Base-by-base conservation (phyloP, 2,329 filamentous ascomycete genomes). In the Thielaviopsis musarum region DNA sequence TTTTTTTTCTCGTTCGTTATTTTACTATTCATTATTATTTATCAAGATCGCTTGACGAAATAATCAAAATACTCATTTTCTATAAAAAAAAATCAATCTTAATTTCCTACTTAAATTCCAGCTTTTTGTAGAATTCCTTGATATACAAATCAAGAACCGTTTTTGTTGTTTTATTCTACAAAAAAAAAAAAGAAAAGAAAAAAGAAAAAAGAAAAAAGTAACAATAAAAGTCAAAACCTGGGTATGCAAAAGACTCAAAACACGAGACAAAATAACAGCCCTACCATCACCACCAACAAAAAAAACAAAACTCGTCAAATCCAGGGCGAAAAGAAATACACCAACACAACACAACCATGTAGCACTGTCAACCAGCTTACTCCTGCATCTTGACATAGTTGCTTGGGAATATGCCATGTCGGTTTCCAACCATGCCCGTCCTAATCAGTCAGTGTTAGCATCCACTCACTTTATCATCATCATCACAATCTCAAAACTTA, bases 371-470 rank as follows among this genome's bases (percentile, higher is more conserved):
- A 48, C 53, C 13, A 48, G 12, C 61, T 62, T 64, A 79, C 65
- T 79, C 74, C 70, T 74, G 79, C 80, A 85, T 82, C 69, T 84
- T 82, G 64, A 85, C 82, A 63, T 85, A 85, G 69, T 85, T 85
- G 70, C 88, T 93, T 0, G 93, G 93, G 72, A 98, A 98, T 64
- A 96, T 95, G 45, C 93, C 93, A 59, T 91, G 87, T 65, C 83
- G 80, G 64, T 83, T 80, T 30, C 91, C 91, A 67, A 96, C 84
- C 72, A 86, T 85, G 26, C 93, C 93, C 19, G 91, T 97, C 93
- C 83, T 86, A 65, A 5, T 21, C n/a, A 24, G 52, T 22, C 1
- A 21, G n/a, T 6, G 26, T 15, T 26, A 52, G 26, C 2, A 48
- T 17, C 17, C 5, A 48, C 38, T 3, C 6, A 17, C 28, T 7